These are phyloP conservation scores for Aspergillus uvarum DNA, from an alignment of 2,329 filamentous ascomycete genomes.

Conservation along the genomic window DNA sequence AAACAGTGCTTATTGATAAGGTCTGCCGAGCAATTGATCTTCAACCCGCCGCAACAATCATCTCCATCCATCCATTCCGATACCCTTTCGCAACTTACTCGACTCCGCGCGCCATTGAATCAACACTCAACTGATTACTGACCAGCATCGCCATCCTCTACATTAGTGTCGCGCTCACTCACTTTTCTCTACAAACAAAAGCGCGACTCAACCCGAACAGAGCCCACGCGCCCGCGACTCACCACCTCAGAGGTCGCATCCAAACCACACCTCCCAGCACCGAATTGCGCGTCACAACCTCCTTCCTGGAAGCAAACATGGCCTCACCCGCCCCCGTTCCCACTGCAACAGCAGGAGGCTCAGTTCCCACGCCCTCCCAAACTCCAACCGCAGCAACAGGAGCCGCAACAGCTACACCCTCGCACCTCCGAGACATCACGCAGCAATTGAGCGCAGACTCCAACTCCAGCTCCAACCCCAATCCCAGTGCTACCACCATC, in stretches of 20 bases:
- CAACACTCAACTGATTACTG: too few relatives aligned
- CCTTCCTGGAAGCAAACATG: not conserved
- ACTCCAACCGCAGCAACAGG: not conserved
- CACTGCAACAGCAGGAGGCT: not conserved
- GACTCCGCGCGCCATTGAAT: not conserved
- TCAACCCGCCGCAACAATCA: constrained; percentile 1
- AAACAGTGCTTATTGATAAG: constrained; percentile 33
- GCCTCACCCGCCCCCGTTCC: not conserved
- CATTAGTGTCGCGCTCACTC: not conserved
- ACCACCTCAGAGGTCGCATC: not conserved
- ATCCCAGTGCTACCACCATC: not conserved
- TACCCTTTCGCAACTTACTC: not conserved
- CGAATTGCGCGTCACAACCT: not conserved
- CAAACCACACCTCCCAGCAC: not conserved
- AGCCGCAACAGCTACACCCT: not conserved
- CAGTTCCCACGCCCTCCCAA: not conserved
- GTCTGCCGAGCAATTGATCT: constrained; percentile 3
- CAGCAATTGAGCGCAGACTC: not conserved
- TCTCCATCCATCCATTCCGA: constrained; percentile 8
- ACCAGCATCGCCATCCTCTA: too few relatives aligned
- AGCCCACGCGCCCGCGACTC: not conserved
- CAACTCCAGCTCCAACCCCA: not conserved
- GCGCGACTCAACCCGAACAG: not conserved
- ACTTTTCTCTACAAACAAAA: not conserved
- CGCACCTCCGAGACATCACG: not conserved